Percentiles rank a stretch among this genome's conserved stretches.
phyloP scores from a whole-genome alignment of 1,284 basidiomycete genomes.

The Trametes versicolor region DNA sequence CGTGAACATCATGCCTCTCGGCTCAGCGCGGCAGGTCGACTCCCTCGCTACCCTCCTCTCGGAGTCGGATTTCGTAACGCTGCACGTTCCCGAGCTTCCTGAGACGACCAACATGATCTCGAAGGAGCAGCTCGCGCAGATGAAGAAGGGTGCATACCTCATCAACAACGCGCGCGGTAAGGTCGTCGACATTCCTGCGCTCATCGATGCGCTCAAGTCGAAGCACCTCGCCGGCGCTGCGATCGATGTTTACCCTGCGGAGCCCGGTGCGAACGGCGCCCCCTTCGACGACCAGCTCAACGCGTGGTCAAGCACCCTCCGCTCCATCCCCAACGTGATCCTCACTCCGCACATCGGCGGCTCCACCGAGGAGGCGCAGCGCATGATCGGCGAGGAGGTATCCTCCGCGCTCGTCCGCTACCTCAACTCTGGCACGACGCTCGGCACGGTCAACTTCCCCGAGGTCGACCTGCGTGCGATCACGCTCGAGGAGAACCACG shows the following conservation, averaged over 20 bases:
- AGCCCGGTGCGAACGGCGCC: slow-evolving; percentile 92
- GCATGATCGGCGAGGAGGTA: slow-evolving; percentile 97
- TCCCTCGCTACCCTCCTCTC: slow-evolving; percentile 82
- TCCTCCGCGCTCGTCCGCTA: slow-evolving; percentile 88
- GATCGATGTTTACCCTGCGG: slow-evolving; percentile 94
- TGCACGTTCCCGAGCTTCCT: slow-evolving; percentile 96
- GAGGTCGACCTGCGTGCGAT: slow-evolving; percentile 97
- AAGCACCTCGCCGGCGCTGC: slow-evolving; percentile 94
- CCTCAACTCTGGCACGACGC: slow-evolving; percentile 90
- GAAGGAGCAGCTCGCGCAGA: slow-evolving; percentile 78
- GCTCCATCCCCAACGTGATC: slow-evolving; percentile 87
- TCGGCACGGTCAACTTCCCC: slow-evolving; percentile 98
- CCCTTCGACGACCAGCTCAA: slow-evolving; percentile 90
- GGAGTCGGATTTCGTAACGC: slow-evolving; percentile 92
- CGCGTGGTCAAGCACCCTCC: slow-evolving; percentile 79
- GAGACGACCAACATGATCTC: slow-evolving; percentile 98
- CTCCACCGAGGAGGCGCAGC: slow-evolving; percentile 98
- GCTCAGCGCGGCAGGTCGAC: slow-evolving; percentile 91
- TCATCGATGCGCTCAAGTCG: slow-evolving; percentile 84
- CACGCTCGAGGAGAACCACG: slow-evolving; percentile 84
- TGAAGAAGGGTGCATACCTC: slow-evolving; percentile 96
- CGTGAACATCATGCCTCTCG: slow-evolving; percentile 97
- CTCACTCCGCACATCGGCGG: slow-evolving; percentile 99
- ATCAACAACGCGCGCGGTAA: slow-evolving; percentile 98
- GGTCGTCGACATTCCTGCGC: slow-evolving; percentile 94